A percentile compares a stretch with the other conserved stretches of the same genome.
Evolutionary conservation across 2,329 filamentous ascomycete genomes (phyloP).

Genomic region (Colletotrichum sp.): DNA sequence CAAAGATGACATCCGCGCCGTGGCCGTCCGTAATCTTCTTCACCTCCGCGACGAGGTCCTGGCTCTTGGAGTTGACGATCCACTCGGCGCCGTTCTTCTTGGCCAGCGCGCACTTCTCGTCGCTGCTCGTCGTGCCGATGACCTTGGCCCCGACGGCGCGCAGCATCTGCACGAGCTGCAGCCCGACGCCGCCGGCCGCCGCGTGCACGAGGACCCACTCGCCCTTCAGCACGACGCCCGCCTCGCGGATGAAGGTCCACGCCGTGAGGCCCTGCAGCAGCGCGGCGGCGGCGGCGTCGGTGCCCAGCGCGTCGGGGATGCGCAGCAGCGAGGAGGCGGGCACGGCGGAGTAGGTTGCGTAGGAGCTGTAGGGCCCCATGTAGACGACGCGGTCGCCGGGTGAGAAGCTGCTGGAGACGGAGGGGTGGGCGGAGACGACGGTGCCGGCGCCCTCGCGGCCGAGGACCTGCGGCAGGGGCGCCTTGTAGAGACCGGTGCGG

Average conservation of each 20-base stretch:
- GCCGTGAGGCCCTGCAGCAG: slow-evolving; percentile 87
- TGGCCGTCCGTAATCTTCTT: slow-evolving; percentile 73
- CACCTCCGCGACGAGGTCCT: slow-evolving; percentile 64
- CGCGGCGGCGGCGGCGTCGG: slow-evolving; percentile 69
- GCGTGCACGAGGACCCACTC: slow-evolving; percentile 88
- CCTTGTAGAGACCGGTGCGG: slow-evolving; percentile 80
- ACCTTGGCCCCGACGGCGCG: slow-evolving; percentile 74
- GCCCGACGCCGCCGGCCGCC: slow-evolving; percentile 82
- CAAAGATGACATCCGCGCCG: slow-evolving; percentile 81
- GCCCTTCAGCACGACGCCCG: slow-evolving; percentile 74
- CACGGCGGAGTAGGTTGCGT: slow-evolving; percentile 62
- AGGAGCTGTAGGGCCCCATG: slow-evolving; percentile 56
- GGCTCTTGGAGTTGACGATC: slow-evolving; percentile 71
- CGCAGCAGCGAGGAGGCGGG: slow-evolving; percentile 60
- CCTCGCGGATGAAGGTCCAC: slow-evolving; percentile 78
- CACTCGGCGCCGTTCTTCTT: slow-evolving; percentile 73
- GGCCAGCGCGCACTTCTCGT: slow-evolving; percentile 75
- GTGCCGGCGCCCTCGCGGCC: slow-evolving; percentile 81
- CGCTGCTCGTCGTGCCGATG: slow-evolving; percentile 79
- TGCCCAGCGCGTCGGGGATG: slow-evolving; percentile 66
- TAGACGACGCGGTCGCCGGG: slow-evolving; percentile 76
- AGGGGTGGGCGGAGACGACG: slow-evolving; percentile 65
- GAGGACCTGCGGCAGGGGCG: slow-evolving; percentile 75
- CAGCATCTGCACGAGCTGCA: slow-evolving; percentile 78
- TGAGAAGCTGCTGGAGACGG: slow-evolving; percentile 63